Conservation (phyloP, 495 filamentous ascomycete genomes). For the Tuber brumale region DNA sequence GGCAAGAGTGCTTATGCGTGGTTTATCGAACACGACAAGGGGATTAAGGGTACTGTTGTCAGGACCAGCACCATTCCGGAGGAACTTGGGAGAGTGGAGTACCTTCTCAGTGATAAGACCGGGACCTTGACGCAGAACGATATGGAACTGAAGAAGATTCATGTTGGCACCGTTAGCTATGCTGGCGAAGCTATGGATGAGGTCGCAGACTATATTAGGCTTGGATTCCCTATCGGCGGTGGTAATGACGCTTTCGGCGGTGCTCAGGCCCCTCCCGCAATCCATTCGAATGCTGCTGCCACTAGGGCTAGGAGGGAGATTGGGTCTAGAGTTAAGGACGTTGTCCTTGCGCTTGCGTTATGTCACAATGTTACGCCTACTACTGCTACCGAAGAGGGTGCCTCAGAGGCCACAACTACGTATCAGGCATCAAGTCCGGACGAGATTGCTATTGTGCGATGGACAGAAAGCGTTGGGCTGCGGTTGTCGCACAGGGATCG, state of each 20-base stretch:
- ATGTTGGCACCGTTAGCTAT: slow-evolving; percentile 95
- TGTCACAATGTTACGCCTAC: slow-evolving; percentile 98
- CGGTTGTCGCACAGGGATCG: slow-evolving; percentile 80
- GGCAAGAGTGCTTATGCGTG: slow-evolving; percentile 92
- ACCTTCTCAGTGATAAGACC: slow-evolving; percentile 94
- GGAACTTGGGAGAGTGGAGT: slow-evolving; percentile 92
- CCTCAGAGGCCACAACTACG: slow-evolving; percentile 57
- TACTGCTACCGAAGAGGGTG: slow-evolving; percentile 69
- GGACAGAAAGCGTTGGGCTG: slow-evolving; percentile 88
- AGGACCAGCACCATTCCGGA: slow-evolving; percentile 96
- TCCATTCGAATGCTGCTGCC: slow-evolving; percentile 50
- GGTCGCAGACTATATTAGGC: slow-evolving; percentile 74
- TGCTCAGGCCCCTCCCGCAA: background rate
- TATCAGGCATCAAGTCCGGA: slow-evolving; percentile 98
- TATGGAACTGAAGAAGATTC: slow-evolving; percentile 98
- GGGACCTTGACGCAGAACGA: slow-evolving; percentile 96
- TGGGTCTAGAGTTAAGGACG: slow-evolving; percentile 80
- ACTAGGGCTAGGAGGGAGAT: slow-evolving; percentile 88
- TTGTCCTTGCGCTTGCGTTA: slow-evolving; percentile 82
- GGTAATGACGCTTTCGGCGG: slow-evolving; percentile 45
- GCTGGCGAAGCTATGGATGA: slow-evolving; percentile 99
- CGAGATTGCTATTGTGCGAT: slow-evolving; percentile 95
- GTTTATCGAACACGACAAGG: slow-evolving; percentile 87
- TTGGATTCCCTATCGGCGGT: slow-evolving; percentile 57
- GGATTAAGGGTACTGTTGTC: slow-evolving; percentile 85